These are phyloP conservation scores for Rhodotorula glutinis DNA, from an alignment of 1,284 basidiomycete genomes.

Conservation along the genomic window DNA sequence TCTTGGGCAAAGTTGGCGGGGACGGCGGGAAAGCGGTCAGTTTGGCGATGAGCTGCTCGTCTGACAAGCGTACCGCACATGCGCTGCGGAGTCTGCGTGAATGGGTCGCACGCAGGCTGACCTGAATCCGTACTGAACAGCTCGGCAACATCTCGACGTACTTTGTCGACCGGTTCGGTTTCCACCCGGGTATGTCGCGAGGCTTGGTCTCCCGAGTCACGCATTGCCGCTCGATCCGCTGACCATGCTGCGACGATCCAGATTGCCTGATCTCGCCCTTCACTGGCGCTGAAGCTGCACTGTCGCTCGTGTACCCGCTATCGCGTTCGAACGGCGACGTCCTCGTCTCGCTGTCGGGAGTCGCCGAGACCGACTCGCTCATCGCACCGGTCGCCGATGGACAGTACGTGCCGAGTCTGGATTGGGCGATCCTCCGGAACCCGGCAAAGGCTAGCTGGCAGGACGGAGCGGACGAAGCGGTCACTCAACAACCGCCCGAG, in stretches of 20 bases:
- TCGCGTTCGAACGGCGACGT: conserved; percentile 58
- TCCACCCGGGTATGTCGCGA: conserved; percentile 61
- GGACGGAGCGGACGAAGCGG: not conserved
- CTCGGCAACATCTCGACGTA: conserved; percentile 67
- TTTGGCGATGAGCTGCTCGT: too few relatives aligned
- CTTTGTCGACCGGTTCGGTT: conserved; percentile 71
- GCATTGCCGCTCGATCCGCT: conserved; percentile 21
- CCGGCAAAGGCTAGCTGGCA: not conserved
- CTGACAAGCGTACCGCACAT: too few relatives aligned
- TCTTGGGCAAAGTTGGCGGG: conserved; percentile 69
- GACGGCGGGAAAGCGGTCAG: conserved; percentile 21
- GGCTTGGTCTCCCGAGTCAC: not conserved
- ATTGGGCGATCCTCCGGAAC: not conserved
- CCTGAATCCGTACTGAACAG: conserved; percentile 34
- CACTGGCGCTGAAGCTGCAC: conserved; percentile 67
- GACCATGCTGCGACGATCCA: conserved; percentile 41
- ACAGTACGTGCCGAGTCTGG: not conserved
- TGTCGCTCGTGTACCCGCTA: conserved; percentile 69
- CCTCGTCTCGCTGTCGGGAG: conserved; percentile 21
- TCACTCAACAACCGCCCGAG: not conserved
- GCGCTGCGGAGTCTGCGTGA: too few relatives aligned
- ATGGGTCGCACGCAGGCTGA: not conserved
- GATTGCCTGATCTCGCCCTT: conserved; percentile 71
- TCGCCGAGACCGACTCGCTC: conserved; percentile 51
- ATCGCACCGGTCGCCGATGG: conserved; percentile 53